Base-by-base conservation (phyloP, 2,329 filamentous ascomycete genomes). In the Didymella pinodella region DNA sequence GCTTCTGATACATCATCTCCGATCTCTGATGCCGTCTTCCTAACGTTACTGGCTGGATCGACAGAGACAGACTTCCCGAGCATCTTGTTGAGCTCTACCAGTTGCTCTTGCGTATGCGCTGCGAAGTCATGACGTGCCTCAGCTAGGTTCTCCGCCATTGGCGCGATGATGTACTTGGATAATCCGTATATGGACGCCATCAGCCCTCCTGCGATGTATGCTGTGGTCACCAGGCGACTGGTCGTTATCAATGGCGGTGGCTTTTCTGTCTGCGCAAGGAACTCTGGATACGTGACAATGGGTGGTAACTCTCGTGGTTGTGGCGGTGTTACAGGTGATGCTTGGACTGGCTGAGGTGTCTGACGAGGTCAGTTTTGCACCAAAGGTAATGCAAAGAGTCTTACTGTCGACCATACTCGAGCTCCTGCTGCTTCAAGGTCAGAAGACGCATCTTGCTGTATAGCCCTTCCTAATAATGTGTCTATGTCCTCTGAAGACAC, bases 261-360 rank as follows among this genome's bases (percentile, higher is more conserved):
- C 63, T 86, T 85, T 62, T 82, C 78, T 10, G 85, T 79, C 61
- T 86, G 81, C 44, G 86, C 78, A 40, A 89, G 82, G 66, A 88
- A 89, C 71, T 89, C 86, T 4, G 86, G 86, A 67, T 89, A 89
- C 45, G 87, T 88, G 62, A 89, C 86, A 57, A 89, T 87, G 4
- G 86, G 86, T 18, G 86, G 83, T 25, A 83, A 74, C 36, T 84
- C 82, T 68, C 78, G 71, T 44, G 71, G 63, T 48, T 67, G 65
- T 55, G 68, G 41, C 58, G 57, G 53, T 44, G 65, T 44, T 60
- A 66, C 53, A 16, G 65, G 48, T 26, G 56, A 44, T 50, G 52
- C 34, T 51, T 54, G 50, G 10, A 54, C 46, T 14, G 64, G 49
- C 48, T 65, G 64, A 34, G 67, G 63, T 34, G 65, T 49, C 71